A percentile compares a stretch with the other conserved stretches of the same genome.
These are phyloP conservation scores for Geranium incanum DNA, from an alignment of 441 rosid genomes.

Conservation along the genomic window DNA sequence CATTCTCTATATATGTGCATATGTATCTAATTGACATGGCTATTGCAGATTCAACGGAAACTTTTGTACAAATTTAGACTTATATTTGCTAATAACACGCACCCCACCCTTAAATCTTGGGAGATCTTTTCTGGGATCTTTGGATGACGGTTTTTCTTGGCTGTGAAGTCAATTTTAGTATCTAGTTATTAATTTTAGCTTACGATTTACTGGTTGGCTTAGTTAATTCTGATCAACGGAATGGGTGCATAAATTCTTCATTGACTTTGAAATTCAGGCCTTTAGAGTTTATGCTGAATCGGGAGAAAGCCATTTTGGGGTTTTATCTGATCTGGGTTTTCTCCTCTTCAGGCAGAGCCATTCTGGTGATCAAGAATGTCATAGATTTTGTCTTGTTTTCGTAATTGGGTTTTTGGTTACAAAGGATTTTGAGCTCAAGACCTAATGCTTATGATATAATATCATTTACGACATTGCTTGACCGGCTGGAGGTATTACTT, in stretches of 20 bases:
- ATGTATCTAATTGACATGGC: background rate
- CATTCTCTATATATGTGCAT: background rate
- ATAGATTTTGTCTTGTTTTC: slow-evolving; percentile 4
- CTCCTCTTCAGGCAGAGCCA: background rate
- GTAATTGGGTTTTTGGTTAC: background rate
- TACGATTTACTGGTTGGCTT: background rate
- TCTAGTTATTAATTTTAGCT: background rate
- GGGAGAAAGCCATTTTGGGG: slow-evolving; percentile 10
- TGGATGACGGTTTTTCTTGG: background rate
- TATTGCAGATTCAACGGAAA: background rate
- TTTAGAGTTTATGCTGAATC: background rate
- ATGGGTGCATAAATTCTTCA: background rate
- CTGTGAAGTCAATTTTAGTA: background rate
- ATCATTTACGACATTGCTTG: background rate
- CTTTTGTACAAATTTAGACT: background rate
- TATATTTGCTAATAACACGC: background rate
- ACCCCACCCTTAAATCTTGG: slow-evolving; percentile 4
- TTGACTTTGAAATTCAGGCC: background rate
- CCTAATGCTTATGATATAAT: background rate
- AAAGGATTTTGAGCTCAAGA: slow-evolving; percentile 1
- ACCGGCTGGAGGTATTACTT: background rate
- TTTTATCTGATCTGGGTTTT: slow-evolving; percentile 9
- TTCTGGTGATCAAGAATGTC: slow-evolving; percentile 1
- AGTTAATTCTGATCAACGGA: background rate
- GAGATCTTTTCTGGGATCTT: slow-evolving; percentile 6